phyloP scores from a whole-genome alignment of 2,329 filamentous ascomycete species.

The Penicillium olsonii region DNA sequence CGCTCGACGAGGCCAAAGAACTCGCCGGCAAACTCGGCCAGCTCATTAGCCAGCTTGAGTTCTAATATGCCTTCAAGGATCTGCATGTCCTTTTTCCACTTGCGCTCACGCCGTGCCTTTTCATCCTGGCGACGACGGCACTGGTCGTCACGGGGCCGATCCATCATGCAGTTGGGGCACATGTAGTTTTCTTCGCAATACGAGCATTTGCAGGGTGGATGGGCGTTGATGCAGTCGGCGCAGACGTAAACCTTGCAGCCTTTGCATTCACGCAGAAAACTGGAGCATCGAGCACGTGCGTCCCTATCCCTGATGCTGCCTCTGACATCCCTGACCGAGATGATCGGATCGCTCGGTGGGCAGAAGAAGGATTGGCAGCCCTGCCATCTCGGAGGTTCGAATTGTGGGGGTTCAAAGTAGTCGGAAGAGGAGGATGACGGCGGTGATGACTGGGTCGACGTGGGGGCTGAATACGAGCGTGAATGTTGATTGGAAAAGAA shows the following conservation, averaged over 20 bases:
- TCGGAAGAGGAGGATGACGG: slow-evolving; percentile 43
- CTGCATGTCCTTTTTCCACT: slow-evolving; percentile 45
- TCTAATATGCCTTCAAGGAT: slow-evolving; percentile 43
- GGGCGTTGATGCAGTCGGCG: slow-evolving; percentile 42
- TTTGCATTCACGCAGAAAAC: slow-evolving; percentile 47
- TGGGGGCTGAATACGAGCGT: slow-evolving; percentile 41
- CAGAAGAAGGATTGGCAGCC: slow-evolving; percentile 53
- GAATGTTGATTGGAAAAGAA: slow-evolving; percentile 31
- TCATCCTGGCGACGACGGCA: slow-evolving; percentile 44
- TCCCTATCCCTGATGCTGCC: slow-evolving; percentile 48
- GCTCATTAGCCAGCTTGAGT: slow-evolving; percentile 44
- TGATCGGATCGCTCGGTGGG: slow-evolving; percentile 25
- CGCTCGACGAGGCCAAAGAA: slow-evolving; percentile 38
- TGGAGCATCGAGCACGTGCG: slow-evolving; percentile 47
- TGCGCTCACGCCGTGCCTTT: slow-evolving; percentile 39
- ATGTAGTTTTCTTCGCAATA: slow-evolving; percentile 47
- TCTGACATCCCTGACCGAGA: slow-evolving; percentile 7
- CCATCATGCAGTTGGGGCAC: slow-evolving; percentile 46
- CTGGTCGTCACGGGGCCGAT: slow-evolving; percentile 41
- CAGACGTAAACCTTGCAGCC: slow-evolving; percentile 50
- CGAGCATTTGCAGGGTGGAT: slow-evolving; percentile 47
- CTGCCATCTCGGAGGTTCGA: slow-evolving; percentile 45
- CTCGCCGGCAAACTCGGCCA: slow-evolving; percentile 44
- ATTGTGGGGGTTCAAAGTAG: slow-evolving; percentile 36
- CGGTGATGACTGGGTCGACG: slow-evolving; percentile 43